These are phyloP conservation scores for Chlamydomonas sphaeroides DNA, from an alignment of 139 green algal genomes.

Conservation along the genomic window DNA sequence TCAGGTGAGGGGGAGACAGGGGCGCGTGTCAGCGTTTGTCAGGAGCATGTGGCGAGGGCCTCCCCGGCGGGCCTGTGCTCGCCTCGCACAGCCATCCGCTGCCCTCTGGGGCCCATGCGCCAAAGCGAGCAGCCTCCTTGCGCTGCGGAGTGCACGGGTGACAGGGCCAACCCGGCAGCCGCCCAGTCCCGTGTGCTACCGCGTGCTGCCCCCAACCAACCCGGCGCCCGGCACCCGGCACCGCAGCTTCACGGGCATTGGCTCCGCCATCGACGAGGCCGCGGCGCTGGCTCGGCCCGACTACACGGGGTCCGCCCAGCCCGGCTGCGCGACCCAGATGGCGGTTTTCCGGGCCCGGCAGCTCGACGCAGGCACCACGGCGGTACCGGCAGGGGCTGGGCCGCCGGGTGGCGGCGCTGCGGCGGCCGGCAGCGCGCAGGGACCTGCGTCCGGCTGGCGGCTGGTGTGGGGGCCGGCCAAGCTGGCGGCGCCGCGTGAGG, in stretches of 20 bases:
- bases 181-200: background rate
- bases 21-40: background rate
- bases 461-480: constrained; percentile 24
- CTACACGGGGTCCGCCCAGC: background rate
- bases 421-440: background rate
- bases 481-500: constrained; percentile 23
- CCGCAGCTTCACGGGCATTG: constrained; percentile 21
- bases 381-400: background rate
- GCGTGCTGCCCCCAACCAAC: background rate
- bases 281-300: background rate
- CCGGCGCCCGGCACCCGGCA: too few species aligned
- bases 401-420: background rate
- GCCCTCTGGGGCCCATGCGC: background rate
- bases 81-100: too few species aligned
- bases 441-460: background rate
- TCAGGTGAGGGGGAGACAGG: constrained; percentile 32
- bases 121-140: too few species aligned
- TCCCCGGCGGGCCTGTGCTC: too few species aligned
- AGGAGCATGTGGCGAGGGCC: too few species aligned
- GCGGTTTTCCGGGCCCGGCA: constrained; percentile 33
- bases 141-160: too few species aligned
- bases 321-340: constrained; percentile 40
- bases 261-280: constrained; percentile 3
- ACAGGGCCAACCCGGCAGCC: background rate
- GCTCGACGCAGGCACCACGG: background rate